Conservation (phyloP, 176 grass and related monocot genomes). For the Tillandsia leiboldiana region DNA sequence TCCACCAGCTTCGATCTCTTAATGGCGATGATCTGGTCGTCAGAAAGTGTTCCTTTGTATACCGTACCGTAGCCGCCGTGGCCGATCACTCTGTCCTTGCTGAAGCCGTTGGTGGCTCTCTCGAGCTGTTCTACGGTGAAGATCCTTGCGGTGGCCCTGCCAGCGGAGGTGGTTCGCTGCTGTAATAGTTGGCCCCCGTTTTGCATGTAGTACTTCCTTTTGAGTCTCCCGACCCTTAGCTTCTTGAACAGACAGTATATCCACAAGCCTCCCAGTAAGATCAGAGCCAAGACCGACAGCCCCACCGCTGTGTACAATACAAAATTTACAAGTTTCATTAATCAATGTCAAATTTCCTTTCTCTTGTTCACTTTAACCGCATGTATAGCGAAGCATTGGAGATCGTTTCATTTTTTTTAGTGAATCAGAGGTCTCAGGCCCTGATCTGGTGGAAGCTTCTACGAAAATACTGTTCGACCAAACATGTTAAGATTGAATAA, state of each 20-base stretch:
- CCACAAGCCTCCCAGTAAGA: slow-evolving; percentile 32
- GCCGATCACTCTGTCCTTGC: slow-evolving; percentile 29
- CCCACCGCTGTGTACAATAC: slow-evolving; percentile 15
- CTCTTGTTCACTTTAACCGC: too few relatives aligned
- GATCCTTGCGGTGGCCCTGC: slow-evolving; percentile 22
- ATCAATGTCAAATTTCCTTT: not conserved
- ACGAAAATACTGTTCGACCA: too few relatives aligned
- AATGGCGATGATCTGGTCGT: slow-evolving; percentile 32
- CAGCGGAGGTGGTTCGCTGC: slow-evolving; percentile 30
- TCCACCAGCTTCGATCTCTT: slow-evolving; percentile 46
- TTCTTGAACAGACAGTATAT: slow-evolving; percentile 32
- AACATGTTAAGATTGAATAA: too few relatives aligned
- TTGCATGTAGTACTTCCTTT: slow-evolving; percentile 31
- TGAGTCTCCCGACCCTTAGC: slow-evolving; percentile 19
- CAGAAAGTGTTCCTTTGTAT: slow-evolving; percentile 36
- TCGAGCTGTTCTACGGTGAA: slow-evolving; percentile 40
- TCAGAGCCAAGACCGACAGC: slow-evolving; percentile 18
- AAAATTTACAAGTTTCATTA: not conserved
- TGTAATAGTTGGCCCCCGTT: slow-evolving; percentile 46
- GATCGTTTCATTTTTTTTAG: too few relatives aligned
- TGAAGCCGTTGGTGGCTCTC: slow-evolving; percentile 40
- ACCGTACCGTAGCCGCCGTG: slow-evolving; percentile 58
- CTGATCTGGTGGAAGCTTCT: too few relatives aligned
- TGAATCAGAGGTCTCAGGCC: too few relatives aligned
- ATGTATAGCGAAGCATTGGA: too few relatives aligned